Conservation (phyloP, 1,284 basidiomycete genomes). For the Pseudozyma thailandica region DNA sequence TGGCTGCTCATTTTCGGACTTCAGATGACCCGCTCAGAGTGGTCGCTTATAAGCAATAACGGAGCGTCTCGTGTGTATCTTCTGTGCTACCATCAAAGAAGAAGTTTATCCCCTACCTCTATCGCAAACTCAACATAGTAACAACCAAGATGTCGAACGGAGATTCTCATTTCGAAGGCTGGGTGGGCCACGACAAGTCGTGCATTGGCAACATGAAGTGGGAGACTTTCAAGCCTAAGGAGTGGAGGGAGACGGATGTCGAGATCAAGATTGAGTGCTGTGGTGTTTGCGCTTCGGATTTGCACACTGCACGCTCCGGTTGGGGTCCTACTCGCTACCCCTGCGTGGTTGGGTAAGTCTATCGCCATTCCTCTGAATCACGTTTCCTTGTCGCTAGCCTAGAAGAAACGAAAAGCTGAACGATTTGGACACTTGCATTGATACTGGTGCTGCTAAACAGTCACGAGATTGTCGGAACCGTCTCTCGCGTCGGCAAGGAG, state of each 20-base stretch:
- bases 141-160: slow-evolving; percentile 20
- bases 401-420: neutral
- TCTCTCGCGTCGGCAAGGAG: slow-evolving; percentile 68
- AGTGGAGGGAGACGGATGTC: slow-evolving; percentile 53
- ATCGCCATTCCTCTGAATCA: neutral
- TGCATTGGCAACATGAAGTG: slow-evolving; percentile 57
- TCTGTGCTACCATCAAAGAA: neutral
- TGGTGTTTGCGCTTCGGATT: slow-evolving; percentile 51
- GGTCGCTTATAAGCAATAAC: too few relatives aligned
- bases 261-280: slow-evolving; percentile 56
- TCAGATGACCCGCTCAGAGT: too few relatives aligned
- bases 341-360: slow-evolving; percentile 38
- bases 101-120: too few relatives aligned
- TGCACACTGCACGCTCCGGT: slow-evolving; percentile 57
- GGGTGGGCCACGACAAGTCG: slow-evolving; percentile 54
- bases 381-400: neutral
- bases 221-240: slow-evolving; percentile 49
- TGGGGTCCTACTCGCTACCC: slow-evolving; percentile 59
- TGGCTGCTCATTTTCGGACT: too few relatives aligned
- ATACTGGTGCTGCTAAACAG: slow-evolving; percentile 22
- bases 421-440: neutral
- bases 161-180: slow-evolving; percentile 54
- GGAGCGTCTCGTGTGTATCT: neutral
- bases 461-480: slow-evolving; percentile 76
- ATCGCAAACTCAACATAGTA: neutral